Evolutionary conservation across 2,329 filamentous ascomycete genomes (phyloP), one percentile per base, ranked within the genome.

Genomic region (Diaporthe citri): DNA sequence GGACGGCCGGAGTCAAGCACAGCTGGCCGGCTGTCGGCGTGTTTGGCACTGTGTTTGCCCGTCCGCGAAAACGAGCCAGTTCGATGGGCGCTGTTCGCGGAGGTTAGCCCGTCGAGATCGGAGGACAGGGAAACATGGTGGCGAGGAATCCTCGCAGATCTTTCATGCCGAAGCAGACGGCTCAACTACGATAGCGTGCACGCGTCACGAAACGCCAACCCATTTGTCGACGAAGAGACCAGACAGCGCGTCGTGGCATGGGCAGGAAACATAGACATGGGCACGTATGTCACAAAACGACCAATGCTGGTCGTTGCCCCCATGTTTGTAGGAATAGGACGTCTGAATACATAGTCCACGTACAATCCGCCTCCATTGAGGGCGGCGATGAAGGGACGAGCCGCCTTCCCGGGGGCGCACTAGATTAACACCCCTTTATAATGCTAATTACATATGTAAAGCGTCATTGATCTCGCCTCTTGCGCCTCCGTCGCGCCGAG

Each of bases 381-480:
- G 64, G 59, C 22, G 22, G 48, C 48, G 31, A 39, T 34, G 43
- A 67, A 67, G 28, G 17, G 34, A 69, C 41, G 34, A 46, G 25
- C 34, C 17, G n/a, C 46, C 46, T 5, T 9, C 46, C 25, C 9
- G 13, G 41, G 9, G 60, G 57, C 46, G 48, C 25, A n/a, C 60
- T 51, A 55, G 25, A 56, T 72, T 46, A 25, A 20, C 22, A 22
- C 34, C 22, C 64, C 48, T 36, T 28, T 22, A 48, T 72, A 72
- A 55, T 64, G 59, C 46, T 64, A 64, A 72, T 56, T 28, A 64
- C 48, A 46, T 36, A 31, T 43, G 46, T 64, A 64, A 60, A 15
- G 10, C 15, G 25, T 7, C 31, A 41, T 12, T 41, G 34, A 41
- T 25, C 2, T 39, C 64, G 34, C 34, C n/a, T 55, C n/a, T 20